A percentile compares a stretch with the other conserved stretches of the same genome.
phyloP scores from a whole-genome alignment of 805 yeast species.

The Crinitomyces ghanaensis region DNA sequence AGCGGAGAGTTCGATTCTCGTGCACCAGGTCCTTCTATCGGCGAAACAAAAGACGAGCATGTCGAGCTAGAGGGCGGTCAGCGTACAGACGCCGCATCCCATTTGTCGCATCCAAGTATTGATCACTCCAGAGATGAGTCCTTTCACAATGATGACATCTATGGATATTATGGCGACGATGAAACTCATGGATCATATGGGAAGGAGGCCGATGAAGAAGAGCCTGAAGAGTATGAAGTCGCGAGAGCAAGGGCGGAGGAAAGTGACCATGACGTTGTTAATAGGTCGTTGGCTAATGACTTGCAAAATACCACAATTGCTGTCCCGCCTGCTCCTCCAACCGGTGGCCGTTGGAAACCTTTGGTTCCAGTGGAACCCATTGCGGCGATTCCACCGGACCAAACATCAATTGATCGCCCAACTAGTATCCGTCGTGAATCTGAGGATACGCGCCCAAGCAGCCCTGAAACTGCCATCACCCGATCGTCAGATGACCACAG shows the following conservation, averaged over 20 bases:
- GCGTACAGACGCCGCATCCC: no score
- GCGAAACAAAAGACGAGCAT: slow-evolving; percentile 3
- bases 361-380: slow-evolving; percentile 6
- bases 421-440: no score
- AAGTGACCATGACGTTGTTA: slow-evolving; percentile 1
- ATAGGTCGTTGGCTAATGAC: slow-evolving; percentile 1
- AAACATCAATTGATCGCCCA: no score
- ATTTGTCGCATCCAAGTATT: no score
- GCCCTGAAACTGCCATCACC: no score
- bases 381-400: no score
- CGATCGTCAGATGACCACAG: no score
- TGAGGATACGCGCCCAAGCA: no score
- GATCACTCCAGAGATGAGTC: no score
- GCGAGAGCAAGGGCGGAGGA: not conserved
- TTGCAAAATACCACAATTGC: not conserved
- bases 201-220: slow-evolving; percentile 4
- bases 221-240: not conserved
- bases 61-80: slow-evolving; percentile 1
- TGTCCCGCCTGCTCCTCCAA: not conserved
- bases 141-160: no score
- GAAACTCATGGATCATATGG: no score
- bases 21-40: not conserved
- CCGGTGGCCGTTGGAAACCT: slow-evolving; percentile 13
- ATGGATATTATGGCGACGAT: slow-evolving; percentile 8
- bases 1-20: not conserved